These are phyloP conservation scores for Naganishia antarctica DNA, from an alignment of 768 basidiomycete genomes.

Conservation along the genomic window DNA sequence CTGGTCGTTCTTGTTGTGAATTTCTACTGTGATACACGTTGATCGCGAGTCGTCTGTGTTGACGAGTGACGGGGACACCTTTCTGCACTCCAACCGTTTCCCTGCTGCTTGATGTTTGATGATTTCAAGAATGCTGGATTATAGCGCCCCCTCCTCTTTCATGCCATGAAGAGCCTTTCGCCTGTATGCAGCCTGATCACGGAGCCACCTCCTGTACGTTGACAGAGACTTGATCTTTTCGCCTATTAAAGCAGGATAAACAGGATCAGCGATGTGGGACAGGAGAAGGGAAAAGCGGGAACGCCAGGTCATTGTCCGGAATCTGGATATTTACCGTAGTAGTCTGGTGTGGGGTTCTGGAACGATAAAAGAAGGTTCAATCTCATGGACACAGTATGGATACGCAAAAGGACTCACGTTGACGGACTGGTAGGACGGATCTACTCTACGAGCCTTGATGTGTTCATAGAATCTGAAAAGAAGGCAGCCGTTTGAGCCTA, in stretches of 20 bases:
- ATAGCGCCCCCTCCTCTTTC: conserved; percentile 35
- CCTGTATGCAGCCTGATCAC: conserved; percentile 49
- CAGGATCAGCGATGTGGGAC: not conserved
- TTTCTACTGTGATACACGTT: no score
- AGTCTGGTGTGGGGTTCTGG: conserved; percentile 47
- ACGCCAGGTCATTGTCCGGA: no score
- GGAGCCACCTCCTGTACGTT: conserved; percentile 48
- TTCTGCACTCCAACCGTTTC: no score
- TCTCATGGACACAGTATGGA: not conserved
- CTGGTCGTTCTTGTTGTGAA: no score
- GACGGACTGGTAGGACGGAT: conserved; percentile 48
- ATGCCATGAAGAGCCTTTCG: conserved; percentile 50
- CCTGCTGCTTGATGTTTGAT: no score
- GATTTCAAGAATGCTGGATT: no score
- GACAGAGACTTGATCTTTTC: conserved; percentile 47
- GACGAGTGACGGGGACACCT: no score
- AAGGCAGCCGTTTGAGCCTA: not conserved
- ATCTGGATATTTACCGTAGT: conserved; percentile 37
- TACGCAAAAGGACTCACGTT: conserved; percentile 30
- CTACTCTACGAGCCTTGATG: conserved; percentile 46
- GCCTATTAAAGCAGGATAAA: conserved; percentile 21
- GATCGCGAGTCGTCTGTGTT: no score
- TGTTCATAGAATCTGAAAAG: conserved; percentile 37
- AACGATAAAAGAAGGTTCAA: not conserved
- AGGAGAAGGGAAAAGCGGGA: no score